Conservation (phyloP, 1,284 basidiomycete genomes). For the Ustilago trichophora region DNA sequence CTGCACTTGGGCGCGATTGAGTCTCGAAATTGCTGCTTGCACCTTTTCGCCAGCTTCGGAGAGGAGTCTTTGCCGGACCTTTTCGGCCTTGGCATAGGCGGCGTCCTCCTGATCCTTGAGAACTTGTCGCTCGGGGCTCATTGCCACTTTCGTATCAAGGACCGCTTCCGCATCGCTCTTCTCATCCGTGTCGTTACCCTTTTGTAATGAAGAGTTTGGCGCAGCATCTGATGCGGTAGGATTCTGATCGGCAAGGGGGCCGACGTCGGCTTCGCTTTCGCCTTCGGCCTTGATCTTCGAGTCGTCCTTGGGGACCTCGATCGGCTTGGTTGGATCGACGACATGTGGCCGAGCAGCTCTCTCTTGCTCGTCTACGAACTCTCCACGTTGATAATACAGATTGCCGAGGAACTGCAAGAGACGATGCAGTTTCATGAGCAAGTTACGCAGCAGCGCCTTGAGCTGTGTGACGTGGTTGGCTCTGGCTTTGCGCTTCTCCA, state of each 20-base stretch:
- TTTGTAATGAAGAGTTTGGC: too few relatives aligned
- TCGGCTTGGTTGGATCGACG: not conserved
- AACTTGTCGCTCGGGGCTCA: slow-evolving; percentile 27
- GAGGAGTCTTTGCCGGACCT: slow-evolving; percentile 53
- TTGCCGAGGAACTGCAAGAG: slow-evolving; percentile 58
- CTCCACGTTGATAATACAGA: slow-evolving; percentile 56
- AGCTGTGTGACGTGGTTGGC: slow-evolving; percentile 32
- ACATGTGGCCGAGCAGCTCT: not conserved
- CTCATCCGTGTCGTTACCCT: too few relatives aligned
- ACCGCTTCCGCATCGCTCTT: not conserved
- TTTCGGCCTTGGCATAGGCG: slow-evolving; percentile 56
- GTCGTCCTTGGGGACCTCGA: not conserved
- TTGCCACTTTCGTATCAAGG: not conserved
- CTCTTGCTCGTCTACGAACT: slow-evolving; percentile 33
- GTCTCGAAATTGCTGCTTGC: slow-evolving; percentile 16
- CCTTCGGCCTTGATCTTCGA: slow-evolving; percentile 1
- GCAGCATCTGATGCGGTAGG: too few relatives aligned
- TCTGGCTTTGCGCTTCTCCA: slow-evolving; percentile 29
- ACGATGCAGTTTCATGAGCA: slow-evolving; percentile 56
- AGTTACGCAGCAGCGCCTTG: slow-evolving; percentile 33
- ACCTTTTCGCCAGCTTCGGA: slow-evolving; percentile 47
- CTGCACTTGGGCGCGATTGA: slow-evolving; percentile 9
- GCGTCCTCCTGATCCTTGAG: slow-evolving; percentile 49
- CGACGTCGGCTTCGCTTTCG: not conserved
- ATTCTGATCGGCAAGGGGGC: too few relatives aligned